Evolutionary conservation across 495 filamentous ascomycete genomes (phyloP), one percentile per base, ranked within the genome.

Genomic region (Lasiosphaeriaceae sp.): DNA sequence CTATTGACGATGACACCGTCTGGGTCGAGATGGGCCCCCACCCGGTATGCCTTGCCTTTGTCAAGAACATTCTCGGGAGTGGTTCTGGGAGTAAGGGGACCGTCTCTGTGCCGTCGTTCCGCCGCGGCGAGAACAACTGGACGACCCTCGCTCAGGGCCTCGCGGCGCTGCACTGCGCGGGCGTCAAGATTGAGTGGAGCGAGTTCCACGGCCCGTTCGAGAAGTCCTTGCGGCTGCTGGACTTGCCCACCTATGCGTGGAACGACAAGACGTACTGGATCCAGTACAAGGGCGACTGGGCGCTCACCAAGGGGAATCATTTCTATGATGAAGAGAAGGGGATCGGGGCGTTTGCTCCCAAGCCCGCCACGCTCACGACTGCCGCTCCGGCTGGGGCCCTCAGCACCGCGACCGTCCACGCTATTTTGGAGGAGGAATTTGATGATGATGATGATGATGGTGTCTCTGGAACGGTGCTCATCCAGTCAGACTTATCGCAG

Each of bases 241-340:
- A 72, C 31, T 65, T 75, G 72, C 77, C 21, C 81, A 83, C 61
- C 67, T 81, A 20, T 66, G 54, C 83, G 71, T 22, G 57, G 73
- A 84, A 89, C 59, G 66, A 80, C 31, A 88, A 88, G 73, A 83
- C 83, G 55, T 85, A 86, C 67, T 89, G 87, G 87, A 80, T 88
- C 22, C 70, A 79, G 0, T 89, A 88, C 62, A 73, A 74, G 37
- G 80, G 84, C 55, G 85, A 66, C 77, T 77, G 63, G 70, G 77
- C 17, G 80, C 53, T 88, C 45, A 84, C 81, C 57, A 86, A 86
- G 61, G 85, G 85, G 29, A 67, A 63, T 29, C 57, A 84, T 14
- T 64, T 84, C 23, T 76, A 81, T 62, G 75, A 79, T 16, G 65
- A 61, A 16, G 65, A 75, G 39, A 73, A 79, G 45, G 71, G 58